Evolutionary conservation across 495 filamentous ascomycete genomes (phyloP).

Genomic region (Penicillium coprophilum): DNA sequence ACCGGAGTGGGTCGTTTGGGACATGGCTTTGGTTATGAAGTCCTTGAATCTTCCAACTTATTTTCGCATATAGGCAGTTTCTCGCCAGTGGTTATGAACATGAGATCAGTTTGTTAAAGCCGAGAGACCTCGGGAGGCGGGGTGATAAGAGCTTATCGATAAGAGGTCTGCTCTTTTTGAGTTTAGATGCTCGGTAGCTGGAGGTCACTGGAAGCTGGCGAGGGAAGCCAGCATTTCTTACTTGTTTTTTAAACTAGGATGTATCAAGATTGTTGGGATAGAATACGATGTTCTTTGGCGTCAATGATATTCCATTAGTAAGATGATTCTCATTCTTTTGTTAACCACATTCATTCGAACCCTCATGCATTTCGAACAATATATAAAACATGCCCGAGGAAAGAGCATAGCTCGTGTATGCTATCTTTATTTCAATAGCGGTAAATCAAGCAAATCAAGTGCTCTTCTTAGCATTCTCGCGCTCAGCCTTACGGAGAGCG

Average conservation of each 20-base stretch:
- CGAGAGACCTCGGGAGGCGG: not conserved
- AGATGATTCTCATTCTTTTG: not conserved
- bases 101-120: not conserved
- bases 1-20: not conserved
- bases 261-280: not conserved
- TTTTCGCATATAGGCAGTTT: not conserved
- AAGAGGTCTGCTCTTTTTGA: not conserved
- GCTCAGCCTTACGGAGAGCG: conserved; percentile 84
- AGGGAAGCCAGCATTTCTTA: not conserved
- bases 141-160: conserved; percentile 5
- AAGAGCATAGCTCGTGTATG: not conserved
- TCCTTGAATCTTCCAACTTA: too few species aligned
- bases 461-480: conserved; percentile 60
- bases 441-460: conserved; percentile 22
- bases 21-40: not conserved
- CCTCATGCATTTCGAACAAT: not conserved
- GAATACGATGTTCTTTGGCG: not conserved
- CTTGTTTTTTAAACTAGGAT: not conserved
- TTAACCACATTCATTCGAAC: not conserved
- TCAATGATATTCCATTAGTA: not conserved
- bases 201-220: not conserved
- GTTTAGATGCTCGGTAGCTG: too few species aligned
- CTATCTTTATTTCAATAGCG: not conserved
- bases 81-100: not conserved
- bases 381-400: not conserved